Base-by-base conservation (phyloP, 225 moss, liverwort and hornwort genomes). In the Bryoerythrophyllum caledonicum region DNA sequence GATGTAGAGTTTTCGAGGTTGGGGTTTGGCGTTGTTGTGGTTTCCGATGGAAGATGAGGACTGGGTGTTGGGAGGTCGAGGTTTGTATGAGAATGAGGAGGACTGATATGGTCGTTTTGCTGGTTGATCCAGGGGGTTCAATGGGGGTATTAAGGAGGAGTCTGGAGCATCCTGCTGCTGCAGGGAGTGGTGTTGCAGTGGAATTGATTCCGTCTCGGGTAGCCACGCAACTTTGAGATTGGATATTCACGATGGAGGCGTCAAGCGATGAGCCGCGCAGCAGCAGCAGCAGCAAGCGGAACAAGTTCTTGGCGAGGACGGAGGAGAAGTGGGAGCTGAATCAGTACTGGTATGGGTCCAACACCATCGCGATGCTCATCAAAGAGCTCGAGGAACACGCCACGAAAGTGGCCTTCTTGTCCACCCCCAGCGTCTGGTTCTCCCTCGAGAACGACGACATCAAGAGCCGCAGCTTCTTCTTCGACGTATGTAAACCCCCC, bases 401-500 rank as follows among this genome's bases (percentile, higher is more conserved):
- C 11, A 94, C 99, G 10, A 99, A 93, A 74, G 99, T 90, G 53
- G 99, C 99, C 1, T 99, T 99, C 62, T 49, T 99, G 65, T 99
- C 99, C 24, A 93, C 93, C 6, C 99, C 99, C 58, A 99, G 99
- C 81, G 95, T 99, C 19, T 99, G 93, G 89, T 99, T 99, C 81
- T 99, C 95, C 23, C 88, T 99, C 52, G 80, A 90, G 23, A 88
- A 95, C 59, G 73, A 64, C 23, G 86, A 91, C 41, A 86, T 99
- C 62, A 87, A 92, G 67, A 86, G 76, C 53, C 85, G 86, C 80
- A 95, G 95, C 68, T 89, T 87, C 81, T 99, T 99, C 78, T 99
- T 99, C 85, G 99, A 99, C 83, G 99, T 57, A 63, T 5, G 32
- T 32, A 32, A 3, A 40, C 21, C 24, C 32, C 21, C 14, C 54